Conservation (phyloP, 176 grass and related monocot species). For the Cenchrus purpureus region DNA sequence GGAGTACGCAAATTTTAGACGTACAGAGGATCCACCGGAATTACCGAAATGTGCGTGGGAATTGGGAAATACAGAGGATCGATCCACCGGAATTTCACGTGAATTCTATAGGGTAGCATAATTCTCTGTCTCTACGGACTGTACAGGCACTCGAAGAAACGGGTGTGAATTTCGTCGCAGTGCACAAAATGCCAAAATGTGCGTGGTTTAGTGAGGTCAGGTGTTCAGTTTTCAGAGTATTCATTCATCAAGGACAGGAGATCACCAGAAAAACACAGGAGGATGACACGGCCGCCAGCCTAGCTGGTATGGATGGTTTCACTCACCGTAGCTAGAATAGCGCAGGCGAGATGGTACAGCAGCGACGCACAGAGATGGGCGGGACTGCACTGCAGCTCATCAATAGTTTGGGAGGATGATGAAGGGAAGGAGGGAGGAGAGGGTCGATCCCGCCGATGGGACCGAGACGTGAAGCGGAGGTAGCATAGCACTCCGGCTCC, state of each 20-base stretch:
- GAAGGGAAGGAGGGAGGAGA: not conserved
- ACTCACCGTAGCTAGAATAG: not conserved
- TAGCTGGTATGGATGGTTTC: not conserved
- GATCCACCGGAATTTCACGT: not conserved
- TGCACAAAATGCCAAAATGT: not conserved
- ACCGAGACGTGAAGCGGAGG: slow-evolving; percentile 27
- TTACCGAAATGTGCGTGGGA: not conserved
- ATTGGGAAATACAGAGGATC: not conserved
- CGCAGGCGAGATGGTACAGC: not conserved
- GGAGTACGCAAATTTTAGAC: not conserved
- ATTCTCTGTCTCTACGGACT: no score
- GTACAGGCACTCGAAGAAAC: no score
- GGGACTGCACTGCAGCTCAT: slow-evolving; percentile 29
- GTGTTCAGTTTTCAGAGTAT: not conserved
- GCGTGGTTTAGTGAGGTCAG: not conserved
- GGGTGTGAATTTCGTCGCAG: not conserved
- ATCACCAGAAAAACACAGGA: not conserved
- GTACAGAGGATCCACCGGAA: not conserved
- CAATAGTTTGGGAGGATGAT: not conserved
- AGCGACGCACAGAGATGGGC: slow-evolving; percentile 46
- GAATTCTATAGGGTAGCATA: not conserved
- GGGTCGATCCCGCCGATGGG: slow-evolving; percentile 23
- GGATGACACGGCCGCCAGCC: no score
- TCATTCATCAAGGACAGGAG: not conserved
- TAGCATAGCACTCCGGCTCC: not conserved